phyloP scores from a whole-genome alignment of 208 protist species.

The Herpetomonas muscarum region DNA sequence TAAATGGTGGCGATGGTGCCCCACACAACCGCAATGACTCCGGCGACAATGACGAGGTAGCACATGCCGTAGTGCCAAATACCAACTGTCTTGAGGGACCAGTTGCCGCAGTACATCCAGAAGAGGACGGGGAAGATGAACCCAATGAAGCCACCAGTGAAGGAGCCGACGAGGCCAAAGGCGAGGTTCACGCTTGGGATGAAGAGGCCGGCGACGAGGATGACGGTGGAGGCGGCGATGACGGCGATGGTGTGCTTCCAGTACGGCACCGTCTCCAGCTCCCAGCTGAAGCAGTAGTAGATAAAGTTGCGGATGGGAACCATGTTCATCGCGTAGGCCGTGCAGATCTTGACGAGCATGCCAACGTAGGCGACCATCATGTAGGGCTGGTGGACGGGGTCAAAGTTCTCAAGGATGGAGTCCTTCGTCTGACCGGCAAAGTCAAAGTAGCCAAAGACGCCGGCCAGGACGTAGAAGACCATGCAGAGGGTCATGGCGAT shows the following conservation, averaged over 20 bases:
- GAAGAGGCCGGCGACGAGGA: constrained; percentile 55
- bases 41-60: constrained; percentile 26
- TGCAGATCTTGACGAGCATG: constrained; percentile 64
- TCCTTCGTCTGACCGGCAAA: constrained; percentile 45
- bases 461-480: constrained; percentile 58
- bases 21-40: constrained; percentile 28
- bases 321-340: constrained; percentile 61
- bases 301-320: constrained; percentile 50
- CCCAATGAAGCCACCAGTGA: constrained; percentile 32
- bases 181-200: constrained; percentile 69
- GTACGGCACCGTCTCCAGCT: constrained; percentile 60
- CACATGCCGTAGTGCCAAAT: constrained; percentile 11
- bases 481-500: constrained; percentile 57
- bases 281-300: constrained; percentile 52
- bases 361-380: constrained; percentile 70
- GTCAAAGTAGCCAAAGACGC: constrained; percentile 78
- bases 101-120: constrained; percentile 31
- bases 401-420: constrained; percentile 53
- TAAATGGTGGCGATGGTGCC: constrained; percentile 34
- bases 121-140: constrained; percentile 43
- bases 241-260: constrained; percentile 55
- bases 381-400: constrained; percentile 48
- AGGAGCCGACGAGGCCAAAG: constrained; percentile 40
- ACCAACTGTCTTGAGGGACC: constrained; percentile 11
- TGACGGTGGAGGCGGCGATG: constrained; percentile 22